phyloP scores from a whole-genome alignment of 2,329 filamentous ascomycete species.

The Penicillium occitanis region DNA sequence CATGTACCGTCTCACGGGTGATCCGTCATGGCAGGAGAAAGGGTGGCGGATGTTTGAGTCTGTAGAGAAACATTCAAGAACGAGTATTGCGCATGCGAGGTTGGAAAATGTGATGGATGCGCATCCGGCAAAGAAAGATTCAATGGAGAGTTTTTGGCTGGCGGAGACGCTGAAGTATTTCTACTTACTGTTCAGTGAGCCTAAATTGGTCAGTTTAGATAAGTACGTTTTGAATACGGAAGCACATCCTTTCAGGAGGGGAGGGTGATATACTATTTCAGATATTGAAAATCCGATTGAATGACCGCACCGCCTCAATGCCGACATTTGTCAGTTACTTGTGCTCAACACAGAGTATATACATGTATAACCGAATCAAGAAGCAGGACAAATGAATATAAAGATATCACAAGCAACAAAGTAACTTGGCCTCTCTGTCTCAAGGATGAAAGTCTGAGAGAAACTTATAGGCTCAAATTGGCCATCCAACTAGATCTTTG shows the following conservation, averaged over 20 bases:
- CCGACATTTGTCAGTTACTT: neutral
- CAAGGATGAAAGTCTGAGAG: neutral
- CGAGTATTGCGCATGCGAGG: slow-evolving; percentile 65
- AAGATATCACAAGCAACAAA: neutral
- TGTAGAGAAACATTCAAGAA: slow-evolving; percentile 65
- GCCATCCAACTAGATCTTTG: neutral
- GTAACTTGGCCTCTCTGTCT: neutral
- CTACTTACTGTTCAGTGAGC: slow-evolving; percentile 74
- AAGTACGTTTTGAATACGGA: slow-evolving; percentile 65
- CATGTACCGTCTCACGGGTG: slow-evolving; percentile 86
- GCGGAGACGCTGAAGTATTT: slow-evolving; percentile 93
- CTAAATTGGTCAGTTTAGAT: slow-evolving; percentile 64
- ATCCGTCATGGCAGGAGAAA: slow-evolving; percentile 70
- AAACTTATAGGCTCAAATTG: neutral
- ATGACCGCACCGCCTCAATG: neutral
- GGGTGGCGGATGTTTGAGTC: slow-evolving; percentile 84
- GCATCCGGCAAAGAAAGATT: slow-evolving; percentile 50
- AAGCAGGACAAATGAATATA: neutral
- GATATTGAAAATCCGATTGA: neutral
- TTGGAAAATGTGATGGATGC: slow-evolving; percentile 26
- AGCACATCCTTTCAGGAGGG: slow-evolving; percentile 51
- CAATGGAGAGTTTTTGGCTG: slow-evolving; percentile 88
- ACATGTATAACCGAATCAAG: neutral
- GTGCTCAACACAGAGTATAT: neutral
- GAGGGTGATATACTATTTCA: neutral